Evolutionary conservation across 495 filamentous ascomycete species (phyloP).

Genomic region (Pyrenopolyporus hunteri): DNA sequence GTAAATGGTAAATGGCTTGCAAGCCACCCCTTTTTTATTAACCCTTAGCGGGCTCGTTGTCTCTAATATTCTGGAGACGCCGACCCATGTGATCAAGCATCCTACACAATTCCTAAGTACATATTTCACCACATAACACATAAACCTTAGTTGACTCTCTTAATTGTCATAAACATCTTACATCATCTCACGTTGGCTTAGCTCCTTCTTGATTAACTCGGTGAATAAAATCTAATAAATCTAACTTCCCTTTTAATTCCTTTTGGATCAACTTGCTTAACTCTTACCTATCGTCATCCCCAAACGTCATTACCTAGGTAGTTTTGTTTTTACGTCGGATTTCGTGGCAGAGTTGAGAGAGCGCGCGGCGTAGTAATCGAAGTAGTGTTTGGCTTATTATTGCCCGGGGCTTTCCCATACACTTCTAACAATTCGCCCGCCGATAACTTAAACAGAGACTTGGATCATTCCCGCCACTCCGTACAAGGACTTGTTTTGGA

Average conservation of each 20-base stretch:
- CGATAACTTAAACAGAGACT: conserved; percentile 9
- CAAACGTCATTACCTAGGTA: conserved; percentile 1
- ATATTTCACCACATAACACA: conserved; percentile 26
- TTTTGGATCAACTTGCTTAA: conserved; percentile 9
- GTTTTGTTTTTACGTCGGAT: conserved; percentile 5
- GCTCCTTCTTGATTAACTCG: conserved; percentile 15
- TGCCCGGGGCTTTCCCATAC: conserved; percentile 20
- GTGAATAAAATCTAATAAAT: conserved; percentile 26
- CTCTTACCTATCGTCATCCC: neutral
- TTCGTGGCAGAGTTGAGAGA: conserved; percentile 14
- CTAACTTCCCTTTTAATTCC: conserved; percentile 28
- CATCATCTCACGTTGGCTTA: conserved; percentile 26
- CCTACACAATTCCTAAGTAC: conserved; percentile 19
- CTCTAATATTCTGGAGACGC: conserved; percentile 38
- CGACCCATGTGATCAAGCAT: conserved; percentile 35
- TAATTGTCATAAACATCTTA: conserved; percentile 36
- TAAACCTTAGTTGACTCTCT: conserved; percentile 31
- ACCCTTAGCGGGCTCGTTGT: conserved; percentile 32
- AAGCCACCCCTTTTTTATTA: conserved; percentile 30
- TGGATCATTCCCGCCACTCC: conserved; percentile 7
- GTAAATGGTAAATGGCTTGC: conserved; percentile 21
- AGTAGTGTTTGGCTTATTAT: conserved; percentile 19
- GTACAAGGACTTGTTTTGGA: conserved; percentile 16
- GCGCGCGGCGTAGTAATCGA: conserved; percentile 19
- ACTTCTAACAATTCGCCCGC: conserved; percentile 4